phyloP scores from a whole-genome alignment of 2,329 filamentous ascomycete genomes.

The Arthroderma uncinatum region DNA sequence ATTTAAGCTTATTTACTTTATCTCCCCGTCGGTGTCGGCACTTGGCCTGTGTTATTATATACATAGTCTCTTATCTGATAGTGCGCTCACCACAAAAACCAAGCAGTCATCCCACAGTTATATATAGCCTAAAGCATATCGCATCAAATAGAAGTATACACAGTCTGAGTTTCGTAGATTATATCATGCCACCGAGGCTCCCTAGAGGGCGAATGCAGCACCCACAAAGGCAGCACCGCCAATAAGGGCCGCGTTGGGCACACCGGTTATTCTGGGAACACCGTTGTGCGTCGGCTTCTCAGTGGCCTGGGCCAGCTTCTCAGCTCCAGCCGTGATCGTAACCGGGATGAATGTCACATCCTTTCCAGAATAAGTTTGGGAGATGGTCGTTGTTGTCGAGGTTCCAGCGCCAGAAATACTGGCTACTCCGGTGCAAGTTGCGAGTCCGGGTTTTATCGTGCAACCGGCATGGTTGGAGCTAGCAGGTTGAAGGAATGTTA shows the following conservation, averaged over 20 bases:
- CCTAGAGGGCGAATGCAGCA: slow-evolving; percentile 6
- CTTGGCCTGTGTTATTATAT: neutral
- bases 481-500: neutral
- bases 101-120: neutral
- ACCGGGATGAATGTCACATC: slow-evolving; percentile 1
- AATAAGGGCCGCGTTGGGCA: slow-evolving; percentile 6
- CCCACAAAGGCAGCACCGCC: slow-evolving; percentile 8
- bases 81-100: too few relatives aligned
- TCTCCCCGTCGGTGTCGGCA: neutral
- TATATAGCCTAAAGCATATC: too few relatives aligned
- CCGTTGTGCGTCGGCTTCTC: slow-evolving; percentile 1
- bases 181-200: neutral
- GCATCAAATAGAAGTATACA: neutral
- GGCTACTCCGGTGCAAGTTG: neutral
- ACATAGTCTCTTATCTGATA: too few relatives aligned
- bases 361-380: neutral
- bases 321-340: slow-evolving; percentile 11
- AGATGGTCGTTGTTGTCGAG: neutral
- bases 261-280: slow-evolving; percentile 7
- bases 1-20: neutral
- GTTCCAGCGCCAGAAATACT: neutral
- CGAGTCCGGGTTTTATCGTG: neutral
- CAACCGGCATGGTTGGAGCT: neutral
- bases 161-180: neutral
- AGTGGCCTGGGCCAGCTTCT: slow-evolving; percentile 4